Conservation (phyloP, 1,284 basidiomycete species). For the Irpex sp. region DNA sequence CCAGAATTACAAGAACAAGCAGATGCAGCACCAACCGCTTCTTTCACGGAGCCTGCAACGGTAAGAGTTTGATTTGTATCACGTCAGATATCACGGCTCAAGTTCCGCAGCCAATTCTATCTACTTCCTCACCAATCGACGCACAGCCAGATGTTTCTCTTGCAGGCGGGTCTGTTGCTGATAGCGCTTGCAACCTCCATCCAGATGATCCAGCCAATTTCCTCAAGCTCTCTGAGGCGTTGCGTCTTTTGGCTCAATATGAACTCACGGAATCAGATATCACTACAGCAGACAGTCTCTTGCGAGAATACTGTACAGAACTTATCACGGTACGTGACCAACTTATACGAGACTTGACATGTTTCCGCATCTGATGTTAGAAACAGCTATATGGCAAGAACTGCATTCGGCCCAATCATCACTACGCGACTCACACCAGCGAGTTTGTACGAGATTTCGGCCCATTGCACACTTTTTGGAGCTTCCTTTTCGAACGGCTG, state of each 20-base stretch:
- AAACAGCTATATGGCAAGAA: slow-evolving; percentile 34
- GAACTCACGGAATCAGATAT: slow-evolving; percentile 22
- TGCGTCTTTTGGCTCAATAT: slow-evolving; percentile 22
- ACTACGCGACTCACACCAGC: slow-evolving; percentile 35
- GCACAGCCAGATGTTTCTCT: neutral
- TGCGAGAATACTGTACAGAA: slow-evolving; percentile 30
- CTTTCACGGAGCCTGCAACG: too few species aligned
- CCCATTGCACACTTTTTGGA: slow-evolving; percentile 44
- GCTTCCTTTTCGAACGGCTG: slow-evolving; percentile 43
- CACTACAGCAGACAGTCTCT: slow-evolving; percentile 22
- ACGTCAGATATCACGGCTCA: too few species aligned
- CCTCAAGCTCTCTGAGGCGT: slow-evolving; percentile 29
- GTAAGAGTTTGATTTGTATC: too few species aligned
- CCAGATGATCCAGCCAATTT: slow-evolving; percentile 33
- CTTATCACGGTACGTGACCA: slow-evolving; percentile 23
- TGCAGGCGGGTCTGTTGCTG: neutral
- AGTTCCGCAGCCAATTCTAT: too few species aligned
- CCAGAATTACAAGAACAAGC: neutral
- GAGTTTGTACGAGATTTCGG: slow-evolving; percentile 36
- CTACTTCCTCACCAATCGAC: neutral
- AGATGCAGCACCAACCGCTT: too few species aligned
- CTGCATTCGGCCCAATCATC: slow-evolving; percentile 38
- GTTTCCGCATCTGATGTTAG: neutral
- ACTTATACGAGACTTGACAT: too few species aligned
- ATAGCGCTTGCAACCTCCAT: slow-evolving; percentile 23